Evolutionary conservation across 164 flowering plant species (phyloP), one percentile per base, ranked within the genome.

Genomic region (Sedum album): DNA sequence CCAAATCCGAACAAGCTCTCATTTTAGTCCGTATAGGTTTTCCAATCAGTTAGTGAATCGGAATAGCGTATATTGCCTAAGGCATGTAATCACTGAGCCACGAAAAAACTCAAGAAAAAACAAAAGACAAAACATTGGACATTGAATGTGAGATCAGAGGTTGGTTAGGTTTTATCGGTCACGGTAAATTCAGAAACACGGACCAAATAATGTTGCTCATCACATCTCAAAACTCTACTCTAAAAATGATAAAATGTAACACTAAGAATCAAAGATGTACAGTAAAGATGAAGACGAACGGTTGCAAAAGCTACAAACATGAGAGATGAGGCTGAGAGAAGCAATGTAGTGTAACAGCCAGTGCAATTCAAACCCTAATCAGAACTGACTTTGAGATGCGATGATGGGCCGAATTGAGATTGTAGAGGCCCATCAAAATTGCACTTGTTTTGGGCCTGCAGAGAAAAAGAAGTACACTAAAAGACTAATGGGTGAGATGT

Each of bases 111-210:
- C 7, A 42, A n/a, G 53, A 30, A 2, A 55, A n/a, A 7, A 0
- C 20, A 28, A 57, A 57, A 1, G 15, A 15, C 1, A 26, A 14
- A 57, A 57, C 4, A 25, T 10, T 8, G 9, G 4, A 2, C 9
- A 26, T 42, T 68, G 28, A 5, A 5, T 10, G n/a, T 57, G 74
- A 73, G 80, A 78, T 78, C 81, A 78, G 81, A 78, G 68, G 15
- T 57, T 66, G 77, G 69, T 71, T 39, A 72, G 41, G 66, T 36
- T 31, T 65, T 73, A 41, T 73, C 76, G 67, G 78, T 78, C 81
- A 78, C 73, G 67, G 78, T 73, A 21, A 75, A 71, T 78, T 67
- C 81, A 75, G 81, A 78, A 78, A 78, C 81, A 78, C 81, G 81
- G 81, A 78, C 81, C 81, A 78, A 77, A 48, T 4, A 25, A 26